phyloP scores from a whole-genome alignment of 2,329 filamentous ascomycete species.

The Coleophoma cylindrospora region DNA sequence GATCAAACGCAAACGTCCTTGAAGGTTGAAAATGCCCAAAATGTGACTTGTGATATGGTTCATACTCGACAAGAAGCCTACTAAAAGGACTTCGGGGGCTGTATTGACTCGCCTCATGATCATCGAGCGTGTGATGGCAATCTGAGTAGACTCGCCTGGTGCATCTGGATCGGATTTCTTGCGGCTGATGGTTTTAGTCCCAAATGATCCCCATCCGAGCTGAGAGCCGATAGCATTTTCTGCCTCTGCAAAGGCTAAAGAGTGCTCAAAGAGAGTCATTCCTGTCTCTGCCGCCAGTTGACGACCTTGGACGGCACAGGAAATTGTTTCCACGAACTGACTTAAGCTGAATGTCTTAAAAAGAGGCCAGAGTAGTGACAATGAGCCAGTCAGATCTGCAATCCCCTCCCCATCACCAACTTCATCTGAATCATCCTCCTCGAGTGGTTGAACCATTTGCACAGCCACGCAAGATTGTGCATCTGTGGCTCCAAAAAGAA shows the following conservation, averaged over 20 bases:
- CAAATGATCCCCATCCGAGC: slow-evolving; percentile 61
- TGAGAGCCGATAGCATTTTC: slow-evolving; percentile 82
- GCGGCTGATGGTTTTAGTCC: slow-evolving; percentile 14
- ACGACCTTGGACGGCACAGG: slow-evolving; percentile 81
- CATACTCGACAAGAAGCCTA: slow-evolving; percentile 82
- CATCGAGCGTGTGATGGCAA: slow-evolving; percentile 55
- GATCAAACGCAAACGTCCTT: slow-evolving; percentile 73
- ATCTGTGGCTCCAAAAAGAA: slow-evolving; percentile 73
- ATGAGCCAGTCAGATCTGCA: slow-evolving; percentile 53
- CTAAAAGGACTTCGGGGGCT: slow-evolving; percentile 79
- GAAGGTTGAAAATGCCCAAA: slow-evolving; percentile 74
- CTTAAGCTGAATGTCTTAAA: slow-evolving; percentile 67
- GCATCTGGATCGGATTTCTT: slow-evolving; percentile 12
- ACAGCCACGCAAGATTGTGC: slow-evolving; percentile 69
- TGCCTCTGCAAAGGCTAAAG: slow-evolving; percentile 90
- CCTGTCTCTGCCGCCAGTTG: slow-evolving; percentile 79
- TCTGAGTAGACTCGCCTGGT: slow-evolving; percentile 27
- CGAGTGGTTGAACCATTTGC: slow-evolving; percentile 60
- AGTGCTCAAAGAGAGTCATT: slow-evolving; percentile 96
- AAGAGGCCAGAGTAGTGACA: slow-evolving; percentile 70
- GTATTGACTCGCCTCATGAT: slow-evolving; percentile 81
- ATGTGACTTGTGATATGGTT: slow-evolving; percentile 83
- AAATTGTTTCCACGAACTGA: slow-evolving; percentile 84
- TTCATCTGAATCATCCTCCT: slow-evolving; percentile 32
- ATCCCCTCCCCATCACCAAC: slow-evolving; percentile 4